A percentile compares a stretch with the other conserved stretches of the same genome.
phyloP scores from a whole-genome alignment of 495 filamentous ascomycete genomes.

The Penicillium verhagenii region DNA sequence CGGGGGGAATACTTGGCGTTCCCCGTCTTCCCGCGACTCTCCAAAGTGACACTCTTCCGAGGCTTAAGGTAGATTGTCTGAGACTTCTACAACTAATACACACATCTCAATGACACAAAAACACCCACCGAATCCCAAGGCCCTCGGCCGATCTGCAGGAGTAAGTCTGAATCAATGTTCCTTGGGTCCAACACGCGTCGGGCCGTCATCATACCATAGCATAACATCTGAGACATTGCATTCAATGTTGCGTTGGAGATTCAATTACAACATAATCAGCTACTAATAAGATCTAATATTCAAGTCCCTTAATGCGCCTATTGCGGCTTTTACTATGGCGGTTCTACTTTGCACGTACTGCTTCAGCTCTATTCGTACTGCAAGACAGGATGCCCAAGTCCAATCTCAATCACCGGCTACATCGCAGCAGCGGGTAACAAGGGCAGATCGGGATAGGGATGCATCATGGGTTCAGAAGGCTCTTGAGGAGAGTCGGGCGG shows the following conservation, averaged over 20 bases:
- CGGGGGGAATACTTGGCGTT: no score
- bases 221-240: no score
- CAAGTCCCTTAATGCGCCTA: conserved; percentile 47
- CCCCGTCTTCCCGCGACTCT: no score
- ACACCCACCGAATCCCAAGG: background rate
- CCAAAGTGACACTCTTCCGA: no score
- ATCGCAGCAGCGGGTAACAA: conserved; percentile 8
- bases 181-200: no score
- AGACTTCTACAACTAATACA: background rate
- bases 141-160: background rate
- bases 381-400: conserved; percentile 35
- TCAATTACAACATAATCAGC: no score
- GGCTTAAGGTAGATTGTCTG: no score
- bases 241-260: no score
- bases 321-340: conserved; percentile 52
- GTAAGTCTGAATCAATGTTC: background rate
- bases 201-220: no score
- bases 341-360: conserved; percentile 48
- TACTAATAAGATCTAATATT: conserved; percentile 1
- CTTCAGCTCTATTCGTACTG: conserved; percentile 48
- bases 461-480: conserved; percentile 39
- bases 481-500: conserved; percentile 32
- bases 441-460: conserved; percentile 15
- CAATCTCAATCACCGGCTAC: conserved; percentile 4
- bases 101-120: background rate